A percentile compares a stretch with the other conserved stretches of the same genome.
phyloP scores from a whole-genome alignment of 768 basidiomycete genomes.

The Phlegmacium glaucopus region DNA sequence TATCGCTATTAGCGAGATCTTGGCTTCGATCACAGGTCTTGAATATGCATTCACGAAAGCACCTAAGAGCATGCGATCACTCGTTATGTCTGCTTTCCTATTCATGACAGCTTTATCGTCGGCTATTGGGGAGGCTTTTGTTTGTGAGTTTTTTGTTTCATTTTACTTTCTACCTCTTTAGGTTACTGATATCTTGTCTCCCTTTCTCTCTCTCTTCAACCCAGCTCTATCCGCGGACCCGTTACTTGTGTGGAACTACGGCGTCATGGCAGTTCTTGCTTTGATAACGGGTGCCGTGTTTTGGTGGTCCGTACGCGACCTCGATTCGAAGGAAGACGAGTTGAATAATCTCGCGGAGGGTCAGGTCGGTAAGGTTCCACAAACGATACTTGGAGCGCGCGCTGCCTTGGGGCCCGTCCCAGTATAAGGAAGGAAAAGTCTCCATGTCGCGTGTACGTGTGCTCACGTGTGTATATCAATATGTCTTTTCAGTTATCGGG shows the following conservation, averaged over 20 bases:
- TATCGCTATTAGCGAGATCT: constrained; percentile 71
- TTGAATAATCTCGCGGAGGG: constrained; percentile 47
- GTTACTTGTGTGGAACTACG: constrained; percentile 75
- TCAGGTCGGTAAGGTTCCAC: constrained; percentile 7
- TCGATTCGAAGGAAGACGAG: constrained; percentile 61
- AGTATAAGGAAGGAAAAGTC: no score
- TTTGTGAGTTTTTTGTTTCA: constrained; percentile 40
- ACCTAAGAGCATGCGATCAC: constrained; percentile 84
- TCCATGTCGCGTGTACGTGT: no score
- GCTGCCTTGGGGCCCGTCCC: no score
- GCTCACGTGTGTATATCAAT: no score
- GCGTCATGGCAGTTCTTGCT: constrained; percentile 53
- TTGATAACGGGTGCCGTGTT: constrained; percentile 50
- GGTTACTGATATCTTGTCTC: no score
- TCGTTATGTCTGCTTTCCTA: constrained; percentile 72
- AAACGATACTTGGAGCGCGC: no score
- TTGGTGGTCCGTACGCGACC: constrained; percentile 48
- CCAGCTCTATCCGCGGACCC: constrained; percentile 66
- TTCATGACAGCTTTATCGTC: constrained; percentile 57
- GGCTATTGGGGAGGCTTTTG: constrained; percentile 69
- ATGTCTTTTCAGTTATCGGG: no score
- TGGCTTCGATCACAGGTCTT: constrained; percentile 78
- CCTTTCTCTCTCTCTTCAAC: background rate
- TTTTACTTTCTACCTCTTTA: background rate
- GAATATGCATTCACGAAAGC: constrained; percentile 92